Evolutionary conservation across 305 asterid genomes (phyloP), one percentile per base, ranked within the genome.

Genomic region (Solanum chacoense): DNA sequence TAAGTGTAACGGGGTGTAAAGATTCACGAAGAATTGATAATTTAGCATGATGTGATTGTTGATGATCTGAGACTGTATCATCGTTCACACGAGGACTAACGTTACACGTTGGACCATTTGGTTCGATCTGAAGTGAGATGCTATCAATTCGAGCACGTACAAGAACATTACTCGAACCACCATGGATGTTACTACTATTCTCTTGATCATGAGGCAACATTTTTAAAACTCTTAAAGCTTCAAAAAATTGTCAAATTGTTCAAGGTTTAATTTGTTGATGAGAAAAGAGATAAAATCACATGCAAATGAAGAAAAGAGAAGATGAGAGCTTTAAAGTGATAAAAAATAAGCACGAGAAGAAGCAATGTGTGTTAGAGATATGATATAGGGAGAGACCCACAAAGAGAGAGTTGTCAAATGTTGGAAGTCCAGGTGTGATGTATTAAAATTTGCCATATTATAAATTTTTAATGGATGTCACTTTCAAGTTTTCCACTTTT

Each of bases 201-300:
- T 96, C 95, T 92, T 94, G 98, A 89, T 94, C 94, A 37, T 94
- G 97, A 12, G 97, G 95, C 97, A 96, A 93, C 98, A 94, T 95
- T 89, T 71, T 24, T 7, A 26, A 50, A 14, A 11, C 7, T 29
- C 34, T 63, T 16, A 65, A 16, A 13, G 2, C 35, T 22, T 42
- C 26, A 65, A 24, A 67, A 80, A 80, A n/a, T 29, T 29, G 2
- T 29, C 10, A 85, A 35, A 26, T 11, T 72, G 29, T 18, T 50
- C 40, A 13, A 67, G 59, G 22, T 4, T 65, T 50, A 75, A 65
- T 65, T 59, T 55, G 65, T 65, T 65, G 73, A 55, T 5, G 35
- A 16, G 14, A 81, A 14, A 45, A 28, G 28, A 24, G n/a, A 1
- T 11, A 5, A 16, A 71, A 71, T 86, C 88, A 86, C 88, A 86